Base-by-base conservation (phyloP, 805 yeast species). In the Candida dendrica region DNA sequence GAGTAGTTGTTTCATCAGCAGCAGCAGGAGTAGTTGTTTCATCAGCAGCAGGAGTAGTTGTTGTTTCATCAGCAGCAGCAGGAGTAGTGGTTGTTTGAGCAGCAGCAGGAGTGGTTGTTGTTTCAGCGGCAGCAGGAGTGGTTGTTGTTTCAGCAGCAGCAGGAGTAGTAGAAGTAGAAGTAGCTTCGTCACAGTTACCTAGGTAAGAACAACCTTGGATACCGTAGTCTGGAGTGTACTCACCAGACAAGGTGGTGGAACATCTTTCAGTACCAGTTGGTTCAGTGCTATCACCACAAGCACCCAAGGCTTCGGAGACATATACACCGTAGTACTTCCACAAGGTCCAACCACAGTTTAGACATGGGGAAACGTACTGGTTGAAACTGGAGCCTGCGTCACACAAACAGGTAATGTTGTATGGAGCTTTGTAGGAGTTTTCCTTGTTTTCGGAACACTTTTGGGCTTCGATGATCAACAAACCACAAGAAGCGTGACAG, bases 271-370 rank as follows among this genome's bases (percentile, higher is more conserved):
- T 52, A 40, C 62, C 64, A 29, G 63, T 58, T 45, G 63, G 62
- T 10, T 47, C 40, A 27, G 56, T 45, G n/a, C 50, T 39, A 9
- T 32, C 26, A 11, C 24, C 14, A 47, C 63, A 59, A 13, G 36
- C 52, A 15, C 42, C 47, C 38, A 58, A 45, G 4, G 62, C 52
- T 15, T 46, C 42, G 2, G 48, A 38, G 31, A 61, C 47, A 47
- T 41, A 58, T 0, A 36, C 13, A n/a, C 51, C 53, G 43, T 60
- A 60, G 44, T 58, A 55, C 13, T 47, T 36, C 58, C 58, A 60
- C 30, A 60, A 42, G 48, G 63, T 60, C 64, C 63, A 60, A 36
- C 64, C 65, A 50, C 65, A 60, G 34, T 52, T 61, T 22, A 60
- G 45, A 50, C 65, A 60, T 3, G 39, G 50, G 14, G 48, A 49